These are phyloP conservation scores for Fusarium tricinctum DNA, from an alignment of 2,329 filamentous ascomycete species.

Conservation along the genomic window DNA sequence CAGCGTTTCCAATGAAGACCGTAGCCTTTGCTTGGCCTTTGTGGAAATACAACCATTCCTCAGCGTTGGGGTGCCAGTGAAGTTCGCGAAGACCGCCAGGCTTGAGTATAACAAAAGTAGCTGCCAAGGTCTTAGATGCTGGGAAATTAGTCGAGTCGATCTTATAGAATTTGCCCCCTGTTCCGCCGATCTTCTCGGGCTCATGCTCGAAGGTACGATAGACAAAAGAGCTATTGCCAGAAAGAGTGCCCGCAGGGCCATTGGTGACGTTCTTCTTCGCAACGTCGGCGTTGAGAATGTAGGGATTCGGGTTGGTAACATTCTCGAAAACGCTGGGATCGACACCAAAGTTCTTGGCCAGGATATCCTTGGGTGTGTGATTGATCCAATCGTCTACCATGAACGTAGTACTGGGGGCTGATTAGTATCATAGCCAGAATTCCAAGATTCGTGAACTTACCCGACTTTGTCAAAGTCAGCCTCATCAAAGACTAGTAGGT, in stretches of 20 bases:
- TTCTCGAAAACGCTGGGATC: constrained; percentile 70
- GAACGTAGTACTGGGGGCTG: constrained; percentile 70
- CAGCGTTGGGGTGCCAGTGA: constrained; percentile 78
- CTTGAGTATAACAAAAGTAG: constrained; percentile 73
- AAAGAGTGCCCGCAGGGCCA: constrained; percentile 61
- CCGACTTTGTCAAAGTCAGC: constrained; percentile 74
- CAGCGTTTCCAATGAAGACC: constrained; percentile 72
- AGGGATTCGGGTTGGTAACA: constrained; percentile 70
- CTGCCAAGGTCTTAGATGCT: constrained; percentile 74
- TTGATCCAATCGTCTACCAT: constrained; percentile 79
- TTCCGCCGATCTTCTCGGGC: constrained; percentile 70
- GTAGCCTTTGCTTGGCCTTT: constrained; percentile 72
- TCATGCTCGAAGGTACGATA: constrained; percentile 70
- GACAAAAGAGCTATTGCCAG: constrained; percentile 72
- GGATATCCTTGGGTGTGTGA: constrained; percentile 72
- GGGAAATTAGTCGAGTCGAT: constrained; percentile 78
- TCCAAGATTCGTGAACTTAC: constrained; percentile 52
- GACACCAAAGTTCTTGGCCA: constrained; percentile 79
- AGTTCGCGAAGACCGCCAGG: constrained; percentile 74
- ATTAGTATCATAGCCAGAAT: rapidly evolving
- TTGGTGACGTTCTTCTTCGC: constrained; percentile 58
- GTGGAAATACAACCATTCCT: constrained; percentile 81
- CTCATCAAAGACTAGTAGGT: constrained; percentile 75
- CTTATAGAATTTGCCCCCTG: constrained; percentile 73
- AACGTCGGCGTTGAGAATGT: constrained; percentile 71